phyloP scores from a whole-genome alignment of 257 asterid genomes.

The Scutellaria baicalensis region DNA sequence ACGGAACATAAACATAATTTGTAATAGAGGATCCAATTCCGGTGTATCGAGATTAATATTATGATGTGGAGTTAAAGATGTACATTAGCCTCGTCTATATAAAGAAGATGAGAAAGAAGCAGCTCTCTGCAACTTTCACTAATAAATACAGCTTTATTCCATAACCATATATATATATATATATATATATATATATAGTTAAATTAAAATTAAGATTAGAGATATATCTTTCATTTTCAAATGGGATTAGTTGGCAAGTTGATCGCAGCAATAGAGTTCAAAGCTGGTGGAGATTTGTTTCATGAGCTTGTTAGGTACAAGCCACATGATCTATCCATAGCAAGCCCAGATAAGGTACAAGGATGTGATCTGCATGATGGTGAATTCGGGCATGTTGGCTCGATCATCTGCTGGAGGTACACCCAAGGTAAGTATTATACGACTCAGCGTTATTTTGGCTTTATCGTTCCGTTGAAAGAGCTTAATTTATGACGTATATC shows the following conservation, averaged over 20 bases:
- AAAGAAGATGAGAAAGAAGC: not conserved
- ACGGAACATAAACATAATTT: too few relatives aligned
- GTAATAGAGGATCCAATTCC: too few relatives aligned
- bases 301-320: slow-evolving; percentile 20
- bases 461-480: too few relatives aligned
- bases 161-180: too few relatives aligned
- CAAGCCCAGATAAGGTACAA: slow-evolving; percentile 15
- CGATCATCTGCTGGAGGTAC: slow-evolving; percentile 22
- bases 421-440: slow-evolving; percentile 13
- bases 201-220: too few relatives aligned
- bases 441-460: too few relatives aligned
- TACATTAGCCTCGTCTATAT: not conserved
- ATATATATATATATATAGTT: not conserved
- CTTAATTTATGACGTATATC: too few relatives aligned
- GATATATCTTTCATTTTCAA: too few relatives aligned
- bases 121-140: not conserved
- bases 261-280: slow-evolving; percentile 21
- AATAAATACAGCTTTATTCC: too few relatives aligned
- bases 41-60: too few relatives aligned
- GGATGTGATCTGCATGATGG: slow-evolving; percentile 27
- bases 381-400: slow-evolving; percentile 20
- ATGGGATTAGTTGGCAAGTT: slow-evolving; percentile 25
- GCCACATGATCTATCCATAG: slow-evolving; percentile 17
- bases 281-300: slow-evolving; percentile 31
- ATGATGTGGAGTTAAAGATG: too few relatives aligned